phyloP scores from a whole-genome alignment of 371 early-diverging fungal species.

The Rhizopus sp. region DNA sequence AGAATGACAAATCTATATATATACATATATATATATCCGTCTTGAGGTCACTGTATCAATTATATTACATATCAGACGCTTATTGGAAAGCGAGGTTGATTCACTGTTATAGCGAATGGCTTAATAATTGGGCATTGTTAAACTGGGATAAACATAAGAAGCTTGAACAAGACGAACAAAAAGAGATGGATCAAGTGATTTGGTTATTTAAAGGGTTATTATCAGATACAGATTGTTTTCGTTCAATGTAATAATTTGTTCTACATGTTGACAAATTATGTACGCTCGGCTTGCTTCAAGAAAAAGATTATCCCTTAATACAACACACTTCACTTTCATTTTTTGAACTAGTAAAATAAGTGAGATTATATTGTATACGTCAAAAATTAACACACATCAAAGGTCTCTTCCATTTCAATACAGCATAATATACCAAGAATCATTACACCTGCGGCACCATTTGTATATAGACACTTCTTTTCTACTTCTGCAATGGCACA shows the following conservation, averaged over 20 bases:
- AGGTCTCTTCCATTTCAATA: too few relatives aligned
- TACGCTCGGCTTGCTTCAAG: conserved; percentile 41
- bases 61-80: conserved; percentile 44
- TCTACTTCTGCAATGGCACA: too few relatives aligned
- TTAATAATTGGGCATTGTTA: conserved; percentile 53
- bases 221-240: conserved; percentile 51
- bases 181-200: conserved; percentile 33
- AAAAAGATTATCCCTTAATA: conserved; percentile 47
- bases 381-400: too few relatives aligned
- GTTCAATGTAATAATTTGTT: conserved; percentile 48
- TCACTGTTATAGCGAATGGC: conserved; percentile 43
- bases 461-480: too few relatives aligned
- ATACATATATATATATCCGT: too few relatives aligned
- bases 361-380: too few relatives aligned
- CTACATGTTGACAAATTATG: conserved; percentile 50
- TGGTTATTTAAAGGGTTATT: conserved; percentile 50
- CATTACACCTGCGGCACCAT: too few relatives aligned
- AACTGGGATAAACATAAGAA: conserved; percentile 50
- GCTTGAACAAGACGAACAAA: conserved; percentile 12
- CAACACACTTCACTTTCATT: conserved; percentile 60
- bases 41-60: conserved; percentile 46
- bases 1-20: too few relatives aligned
- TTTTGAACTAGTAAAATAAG: conserved; percentile 57
- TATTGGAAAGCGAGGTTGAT: conserved; percentile 57
- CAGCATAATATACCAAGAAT: too few relatives aligned